Evolutionary conservation across 164 flowering plant species (phyloP), one percentile per base, ranked within the genome.

Genomic region (Malania oleifera): DNA sequence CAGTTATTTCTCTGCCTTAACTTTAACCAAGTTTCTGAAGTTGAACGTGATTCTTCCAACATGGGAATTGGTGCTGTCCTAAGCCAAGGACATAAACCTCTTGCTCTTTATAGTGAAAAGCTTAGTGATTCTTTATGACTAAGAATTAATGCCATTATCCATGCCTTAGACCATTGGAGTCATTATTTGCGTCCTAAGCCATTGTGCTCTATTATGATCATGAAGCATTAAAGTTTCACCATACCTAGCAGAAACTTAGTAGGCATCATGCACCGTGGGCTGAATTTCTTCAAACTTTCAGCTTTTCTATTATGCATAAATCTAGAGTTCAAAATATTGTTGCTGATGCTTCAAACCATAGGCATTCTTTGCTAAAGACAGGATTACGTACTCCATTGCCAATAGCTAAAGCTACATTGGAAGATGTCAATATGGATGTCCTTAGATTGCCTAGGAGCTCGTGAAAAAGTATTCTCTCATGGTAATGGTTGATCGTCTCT

Each of bases 31-130:
- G 1, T 17, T 0, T 61, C 52, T 61, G 50, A 61, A 28, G 11
- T 61, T 51, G 65, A 62, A 20, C n/a, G 34, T 44, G 59, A 53
- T 62, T 40, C 65, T n/a, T n/a, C n/a, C n/a, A n/a, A n/a, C 9
- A 20, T 62, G 7, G 57, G 44, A 8, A 43, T 45, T 8, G 41
- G 6, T 23, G 29, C 19, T 22, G 52, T 9, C 15, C 23, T 22
- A 28, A 24, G 28, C 9, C 56, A 38, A 7, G 28, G 41, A 2
- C 29, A 35, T 2, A 26, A 18, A 52, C 51, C 45, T 2, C 24
- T 60, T 14, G 47, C 60, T 1, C n/a, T 53, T 27, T 34, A 26
- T 45, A n/a, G 26, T 18, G 9, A 46, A 29, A 20, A 58, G 52
- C 27, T 58, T n/a, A n/a, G n/a, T n/a, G n/a, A n/a, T n/a, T n/a